Evolutionary conservation across 805 yeast species (phyloP).

Genomic region (Starmerella sp.): DNA sequence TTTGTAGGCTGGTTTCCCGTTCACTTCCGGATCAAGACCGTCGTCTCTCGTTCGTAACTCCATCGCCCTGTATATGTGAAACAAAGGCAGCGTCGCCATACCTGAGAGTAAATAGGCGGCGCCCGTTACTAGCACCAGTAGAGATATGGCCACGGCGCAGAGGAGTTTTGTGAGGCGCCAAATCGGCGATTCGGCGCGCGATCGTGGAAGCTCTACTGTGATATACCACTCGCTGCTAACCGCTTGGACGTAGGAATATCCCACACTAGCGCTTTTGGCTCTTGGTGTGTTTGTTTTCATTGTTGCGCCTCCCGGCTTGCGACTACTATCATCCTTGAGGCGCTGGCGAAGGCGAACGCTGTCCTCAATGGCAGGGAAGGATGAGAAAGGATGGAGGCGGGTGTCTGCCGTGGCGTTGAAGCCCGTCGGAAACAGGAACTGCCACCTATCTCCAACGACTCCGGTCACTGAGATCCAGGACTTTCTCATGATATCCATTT

Average conservation of each 20-base stretch:
- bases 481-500: neutral
- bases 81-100: conserved; percentile 16
- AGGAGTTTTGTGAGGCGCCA: conserved; percentile 10
- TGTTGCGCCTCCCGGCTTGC: conserved; percentile 13
- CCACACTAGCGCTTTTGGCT: conserved; percentile 18
- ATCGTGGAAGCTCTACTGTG: conserved; percentile 9
- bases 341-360: conserved; percentile 1
- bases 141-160: conserved; percentile 15
- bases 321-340: neutral
- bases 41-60: conserved; percentile 4
- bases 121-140: conserved; percentile 14
- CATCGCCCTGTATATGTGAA: conserved; percentile 20
- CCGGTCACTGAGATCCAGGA: conserved; percentile 2
- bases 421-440: conserved; percentile 9
- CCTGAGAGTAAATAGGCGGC: conserved; percentile 17
- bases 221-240: conserved; percentile 17
- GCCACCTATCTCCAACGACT: conserved; percentile 6
- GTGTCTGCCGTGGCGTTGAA: neutral
- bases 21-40: neutral
- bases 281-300: conserved; percentile 14
- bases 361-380: conserved; percentile 18
- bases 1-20: neutral
- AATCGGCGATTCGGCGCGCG: conserved; percentile 10
- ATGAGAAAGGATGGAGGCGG: conserved; percentile 3
- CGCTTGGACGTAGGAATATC: conserved; percentile 15